These are phyloP conservation scores for Theileria sp. DNA, from an alignment of 169 alveolate species.

Conservation along the genomic window DNA sequence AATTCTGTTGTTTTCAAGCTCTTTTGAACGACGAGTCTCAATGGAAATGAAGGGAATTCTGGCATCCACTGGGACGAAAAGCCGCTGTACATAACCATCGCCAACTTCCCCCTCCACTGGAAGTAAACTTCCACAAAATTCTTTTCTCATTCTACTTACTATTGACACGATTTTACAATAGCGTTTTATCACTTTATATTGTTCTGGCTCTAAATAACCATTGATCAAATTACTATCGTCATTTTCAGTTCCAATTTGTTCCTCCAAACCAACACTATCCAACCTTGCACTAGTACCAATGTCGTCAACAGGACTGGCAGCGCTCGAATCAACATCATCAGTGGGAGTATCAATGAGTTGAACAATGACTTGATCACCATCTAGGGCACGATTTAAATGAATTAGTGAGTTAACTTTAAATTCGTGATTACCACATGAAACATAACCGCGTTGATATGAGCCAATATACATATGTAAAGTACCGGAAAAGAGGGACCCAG, in stretches of 20 bases:
- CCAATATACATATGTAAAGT: conserved; percentile 81
- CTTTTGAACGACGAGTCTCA: conserved; percentile 76
- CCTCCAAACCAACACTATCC: conserved; percentile 18
- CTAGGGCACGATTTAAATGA: conserved; percentile 93
- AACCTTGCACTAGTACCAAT: conserved; percentile 39
- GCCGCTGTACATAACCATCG: conserved; percentile 72
- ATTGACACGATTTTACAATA: conserved; percentile 90
- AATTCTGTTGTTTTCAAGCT: conserved; percentile 85
- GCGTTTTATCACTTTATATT: conserved; percentile 55
- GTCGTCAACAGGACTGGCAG: conserved; percentile 46
- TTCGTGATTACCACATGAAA: conserved; percentile 76
- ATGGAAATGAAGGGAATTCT: conserved; percentile 84
- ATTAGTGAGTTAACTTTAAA: conserved; percentile 80
- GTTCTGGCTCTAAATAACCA: conserved; percentile 34
- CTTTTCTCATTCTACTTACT: conserved; percentile 84
- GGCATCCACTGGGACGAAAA: conserved; percentile 89
- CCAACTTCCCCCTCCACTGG: conserved; percentile 64
- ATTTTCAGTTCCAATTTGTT: conserved; percentile 41
- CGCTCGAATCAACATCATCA: conserved; percentile 57
- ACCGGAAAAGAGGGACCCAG: conserved; percentile 86
- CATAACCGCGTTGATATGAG: conserved; percentile 74
- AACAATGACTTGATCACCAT: conserved; percentile 95
- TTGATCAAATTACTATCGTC: conserved; percentile 12
- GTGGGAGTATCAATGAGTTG: conserved; percentile 77
- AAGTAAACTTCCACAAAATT: conserved; percentile 90